Base-by-base conservation (phyloP, 2,329 filamentous ascomycete genomes). In the Leptodontidium sp. region DNA sequence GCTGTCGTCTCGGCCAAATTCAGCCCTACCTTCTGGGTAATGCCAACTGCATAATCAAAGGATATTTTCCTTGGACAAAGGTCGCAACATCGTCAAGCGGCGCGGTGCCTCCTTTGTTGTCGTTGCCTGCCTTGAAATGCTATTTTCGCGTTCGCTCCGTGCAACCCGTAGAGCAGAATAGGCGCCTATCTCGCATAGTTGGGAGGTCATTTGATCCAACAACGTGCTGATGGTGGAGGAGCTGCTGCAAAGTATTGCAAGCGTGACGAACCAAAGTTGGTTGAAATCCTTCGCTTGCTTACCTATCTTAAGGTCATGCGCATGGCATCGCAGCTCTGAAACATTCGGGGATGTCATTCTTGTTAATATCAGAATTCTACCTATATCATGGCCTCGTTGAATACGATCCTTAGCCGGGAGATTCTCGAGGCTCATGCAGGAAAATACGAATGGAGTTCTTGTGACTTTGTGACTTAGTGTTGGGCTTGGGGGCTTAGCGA, bases 251-350 rank as follows among this genome's bases (percentile, higher is more conserved):
- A 64, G 35, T 53, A 9, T 29, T 55, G 61, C n/a, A 55, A 55
- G 49, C 21, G n/a, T 64, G 61, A 24, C 61, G 61, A 64, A 64
- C 49, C 61, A 64, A 8, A 43, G n/a, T 45, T 43, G 15, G 35
- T 29, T 17, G 12, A 49, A 49, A 62, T 32, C 26, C 26, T 49
- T 49, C 59, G 21, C 26, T 29, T 43, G 32, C 61, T 55, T 32
- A 55, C 49, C 47, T 29, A 53, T 55, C n/a, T 32, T 4, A 40
- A 53, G 32, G 32, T 29, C 49, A 29, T 55, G 47, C 35, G 11
- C 43, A 49, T 62, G 29, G 21, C 14, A 40, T 53, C 61, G 26
- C 32, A 29, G n/a, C 47, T 52, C 55, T 17, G 49, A 43, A 40
- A 26, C n/a, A 26, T 4, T 32, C 32, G 21, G 26, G 24, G 29